These are phyloP conservation scores for Bonnemaisonia californica DNA, from an alignment of 31 red algal species.

Conservation along the genomic window DNA sequence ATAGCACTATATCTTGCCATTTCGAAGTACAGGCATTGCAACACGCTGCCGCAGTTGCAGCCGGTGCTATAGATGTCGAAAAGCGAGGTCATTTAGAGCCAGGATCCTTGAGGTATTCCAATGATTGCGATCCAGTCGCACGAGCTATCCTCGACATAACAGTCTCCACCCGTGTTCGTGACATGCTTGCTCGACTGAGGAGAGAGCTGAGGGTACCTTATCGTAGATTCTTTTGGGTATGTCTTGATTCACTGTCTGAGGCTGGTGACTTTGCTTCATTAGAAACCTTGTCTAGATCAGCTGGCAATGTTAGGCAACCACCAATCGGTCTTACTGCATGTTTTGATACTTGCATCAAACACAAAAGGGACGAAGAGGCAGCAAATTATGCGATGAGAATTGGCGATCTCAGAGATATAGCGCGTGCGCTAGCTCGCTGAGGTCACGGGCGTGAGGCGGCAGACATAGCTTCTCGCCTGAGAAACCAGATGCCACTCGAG, in stretches of 20 bases:
- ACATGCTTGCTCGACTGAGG: conserved; percentile 41
- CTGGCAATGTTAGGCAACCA: conserved; percentile 43
- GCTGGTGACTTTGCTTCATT: conserved; percentile 64
- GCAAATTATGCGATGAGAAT: conserved; percentile 64
- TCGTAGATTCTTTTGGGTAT: conserved; percentile 66
- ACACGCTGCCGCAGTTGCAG: conserved; percentile 56
- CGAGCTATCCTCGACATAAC: conserved; percentile 39
- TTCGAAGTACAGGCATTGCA: conserved; percentile 73
- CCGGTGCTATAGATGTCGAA: conserved; percentile 60
- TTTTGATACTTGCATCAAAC: conserved; percentile 75
- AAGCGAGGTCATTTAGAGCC: conserved; percentile 43
- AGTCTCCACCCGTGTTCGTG: conserved; percentile 19
- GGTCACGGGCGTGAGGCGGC: conserved; percentile 67
- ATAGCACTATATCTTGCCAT: conserved; percentile 25
- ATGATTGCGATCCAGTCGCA: conserved; percentile 55
- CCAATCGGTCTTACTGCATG: conserved; percentile 74
- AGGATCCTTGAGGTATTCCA: conserved; percentile 46
- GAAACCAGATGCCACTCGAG: conserved; percentile 61
- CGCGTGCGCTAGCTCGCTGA: conserved; percentile 68
- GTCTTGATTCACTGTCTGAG: conserved; percentile 61
- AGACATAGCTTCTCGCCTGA: conserved; percentile 68
- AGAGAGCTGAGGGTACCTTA: conserved; percentile 65
- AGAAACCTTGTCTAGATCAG: conserved; percentile 48
- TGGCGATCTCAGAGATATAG: conserved; percentile 69
- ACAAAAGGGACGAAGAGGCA: conserved; percentile 63